These are phyloP conservation scores for Chaetomium tenue DNA, from an alignment of 495 filamentous ascomycete genomes.

Conservation along the genomic window DNA sequence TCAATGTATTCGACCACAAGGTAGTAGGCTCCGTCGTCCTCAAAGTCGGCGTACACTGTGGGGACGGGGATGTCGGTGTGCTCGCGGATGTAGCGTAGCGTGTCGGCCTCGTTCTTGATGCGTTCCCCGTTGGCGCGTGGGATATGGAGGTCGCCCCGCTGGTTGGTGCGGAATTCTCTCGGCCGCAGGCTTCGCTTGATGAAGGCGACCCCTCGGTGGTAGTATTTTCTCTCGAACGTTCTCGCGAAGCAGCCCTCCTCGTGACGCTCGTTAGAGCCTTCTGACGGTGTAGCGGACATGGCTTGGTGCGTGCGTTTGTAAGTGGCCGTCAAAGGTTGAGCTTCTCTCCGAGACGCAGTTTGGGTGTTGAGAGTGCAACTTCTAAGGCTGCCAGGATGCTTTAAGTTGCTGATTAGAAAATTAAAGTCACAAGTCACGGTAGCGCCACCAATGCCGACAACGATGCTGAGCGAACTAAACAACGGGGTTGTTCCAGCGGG, in stretches of 20 bases:
- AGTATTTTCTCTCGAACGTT: slow-evolving; percentile 14
- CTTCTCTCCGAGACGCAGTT: no score
- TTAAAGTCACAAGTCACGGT: no score
- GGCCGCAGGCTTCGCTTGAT: slow-evolving; percentile 18
- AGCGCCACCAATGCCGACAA: no score
- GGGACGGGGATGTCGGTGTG: slow-evolving; percentile 17
- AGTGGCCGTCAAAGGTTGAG: no score
- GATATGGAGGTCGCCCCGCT: background rate
- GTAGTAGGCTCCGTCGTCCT: slow-evolving; percentile 21
- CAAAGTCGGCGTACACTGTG: slow-evolving; percentile 6
- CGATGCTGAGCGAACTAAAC: no score
- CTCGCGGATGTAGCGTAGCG: background rate
- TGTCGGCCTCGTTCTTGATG: slow-evolving; percentile 7
- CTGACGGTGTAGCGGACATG: background rate
- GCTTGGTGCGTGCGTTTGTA: background rate
- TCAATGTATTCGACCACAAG: slow-evolving; percentile 6
- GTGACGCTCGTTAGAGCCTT: background rate
- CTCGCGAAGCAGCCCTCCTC: background rate
- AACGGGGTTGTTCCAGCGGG: no score
- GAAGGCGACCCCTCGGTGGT: background rate
- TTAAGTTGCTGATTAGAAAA: no score
- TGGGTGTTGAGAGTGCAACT: no score
- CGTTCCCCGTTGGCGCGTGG: slow-evolving; percentile 4
- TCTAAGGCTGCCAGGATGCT: no score
- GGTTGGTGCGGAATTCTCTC: background rate